Evolutionary conservation across 768 basidiomycete species (phyloP), one percentile per base, ranked within the genome.

Genomic region (Scleroderma citrinum): DNA sequence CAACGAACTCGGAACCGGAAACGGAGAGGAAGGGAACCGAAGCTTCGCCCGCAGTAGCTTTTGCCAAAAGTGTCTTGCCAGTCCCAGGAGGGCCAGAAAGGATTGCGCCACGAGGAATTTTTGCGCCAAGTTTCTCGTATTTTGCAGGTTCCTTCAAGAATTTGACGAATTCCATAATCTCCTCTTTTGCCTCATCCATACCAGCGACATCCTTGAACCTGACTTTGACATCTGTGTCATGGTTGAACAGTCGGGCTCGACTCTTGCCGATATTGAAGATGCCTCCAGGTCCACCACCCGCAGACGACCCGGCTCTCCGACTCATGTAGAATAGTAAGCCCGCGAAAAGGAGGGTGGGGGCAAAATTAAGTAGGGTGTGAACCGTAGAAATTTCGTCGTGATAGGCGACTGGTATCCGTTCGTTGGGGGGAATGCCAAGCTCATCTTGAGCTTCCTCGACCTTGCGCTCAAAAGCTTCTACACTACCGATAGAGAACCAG

Each of bases 101-200:
- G 67, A 96, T 92, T 30, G 93, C 92, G 46, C 92, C 92, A 34
- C 92, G 87, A 44, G 92, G 92, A 55, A 98, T 98, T 73, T 98
- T 98, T 51, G 96, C 96, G 51, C 96, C 96, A 35, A 99, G 80
- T 57, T 84, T 91, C 71, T 97, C 91, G 72, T 96, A 99, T 66
- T 86, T 87, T 26, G 82, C 71, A 12, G 96, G 96, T 49, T 98
- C 88, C 72, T 97, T 97, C 62, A 99, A 75, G 75, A 99, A 98
- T 59, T 96, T 94, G 65, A 99, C 96, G 58, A 98, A 99, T 66
- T 99, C 96, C 91, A 98, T 95, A 59, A 99, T 95, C 72, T 99
- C 96, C 73, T 94, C 90, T 75, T 99, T 99, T 38, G 94, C 96
- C 70, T 99, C 96, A 70, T 99, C 96, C 95, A 98, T 98, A 32